Conservation (phyloP, 208 protist species). For the Trypanosoma theileri region DNA sequence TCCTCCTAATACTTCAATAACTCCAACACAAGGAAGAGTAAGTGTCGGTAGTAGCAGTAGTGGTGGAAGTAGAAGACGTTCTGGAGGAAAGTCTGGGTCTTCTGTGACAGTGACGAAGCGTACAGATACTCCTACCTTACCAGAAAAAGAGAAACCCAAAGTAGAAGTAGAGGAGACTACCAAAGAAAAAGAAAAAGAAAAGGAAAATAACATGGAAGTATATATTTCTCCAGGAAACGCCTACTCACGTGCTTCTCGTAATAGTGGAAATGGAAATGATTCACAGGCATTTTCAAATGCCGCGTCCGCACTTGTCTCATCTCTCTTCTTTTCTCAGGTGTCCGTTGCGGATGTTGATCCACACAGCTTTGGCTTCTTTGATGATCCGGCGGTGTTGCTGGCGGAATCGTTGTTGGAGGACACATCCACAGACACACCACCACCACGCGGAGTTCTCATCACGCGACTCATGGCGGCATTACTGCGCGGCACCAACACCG, state of each 20-base stretch:
- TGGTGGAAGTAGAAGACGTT: background rate
- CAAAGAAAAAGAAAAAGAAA: slow-evolving; percentile 5
- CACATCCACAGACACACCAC: slow-evolving; percentile 28
- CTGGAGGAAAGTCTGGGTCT: background rate
- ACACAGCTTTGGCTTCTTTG: slow-evolving; percentile 15
- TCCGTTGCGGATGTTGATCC: no score
- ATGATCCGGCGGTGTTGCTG: slow-evolving; percentile 24
- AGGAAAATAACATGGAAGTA: background rate
- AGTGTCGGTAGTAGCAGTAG: background rate
- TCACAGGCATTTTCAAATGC: background rate
- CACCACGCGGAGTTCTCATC: slow-evolving; percentile 45
- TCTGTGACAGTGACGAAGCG: background rate
- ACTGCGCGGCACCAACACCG: slow-evolving; percentile 33
- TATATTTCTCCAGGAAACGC: slow-evolving; percentile 28
- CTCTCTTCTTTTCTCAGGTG: no score
- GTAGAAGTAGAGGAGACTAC: background rate
- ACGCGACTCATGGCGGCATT: slow-evolving; percentile 64
- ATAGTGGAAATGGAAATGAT: background rate
- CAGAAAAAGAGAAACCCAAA: background rate
- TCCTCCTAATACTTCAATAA: no score
- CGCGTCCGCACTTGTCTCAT: background rate
- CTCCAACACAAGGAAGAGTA: no score
- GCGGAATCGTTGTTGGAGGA: slow-evolving; percentile 27
- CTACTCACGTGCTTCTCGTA: slow-evolving; percentile 13
- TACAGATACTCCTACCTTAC: background rate